These are phyloP conservation scores for Saccharomycopsis javanensis DNA, from an alignment of 805 yeast genomes.

Conservation along the genomic window DNA sequence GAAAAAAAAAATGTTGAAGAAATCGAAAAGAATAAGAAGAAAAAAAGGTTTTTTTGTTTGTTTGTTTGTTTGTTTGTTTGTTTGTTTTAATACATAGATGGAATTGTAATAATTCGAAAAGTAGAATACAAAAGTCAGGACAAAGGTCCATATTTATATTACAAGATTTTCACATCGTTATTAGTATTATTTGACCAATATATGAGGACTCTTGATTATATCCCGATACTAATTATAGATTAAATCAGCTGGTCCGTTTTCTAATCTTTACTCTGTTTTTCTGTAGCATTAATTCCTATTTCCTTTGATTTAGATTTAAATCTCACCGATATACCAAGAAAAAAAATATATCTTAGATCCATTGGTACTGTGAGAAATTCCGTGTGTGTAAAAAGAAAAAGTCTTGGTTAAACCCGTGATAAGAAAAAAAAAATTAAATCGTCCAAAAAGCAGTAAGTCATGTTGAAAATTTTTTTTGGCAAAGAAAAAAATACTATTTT, in stretches of 20 bases:
- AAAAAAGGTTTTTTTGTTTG: not conserved
- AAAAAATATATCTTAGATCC: not conserved
- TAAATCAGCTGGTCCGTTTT: too few species aligned
- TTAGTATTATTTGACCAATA: too few species aligned
- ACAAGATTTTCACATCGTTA: too few species aligned
- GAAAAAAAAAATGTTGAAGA: not conserved
- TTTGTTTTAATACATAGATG: not conserved
- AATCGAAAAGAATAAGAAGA: not conserved
- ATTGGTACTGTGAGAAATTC: not conserved
- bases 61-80: not conserved
- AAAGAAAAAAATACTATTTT: not conserved
- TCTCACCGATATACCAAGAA: not conserved
- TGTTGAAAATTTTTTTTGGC: not conserved
- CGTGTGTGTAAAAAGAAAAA: not conserved
- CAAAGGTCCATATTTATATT: not conserved
- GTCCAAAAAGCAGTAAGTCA: not conserved
- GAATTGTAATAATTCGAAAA: too few species aligned
- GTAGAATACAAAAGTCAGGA: too few species aligned
- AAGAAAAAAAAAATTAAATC: not conserved
- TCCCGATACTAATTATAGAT: too few species aligned
- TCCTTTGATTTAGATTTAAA: too few species aligned
- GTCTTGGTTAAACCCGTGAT: not conserved
- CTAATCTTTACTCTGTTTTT: too few species aligned
- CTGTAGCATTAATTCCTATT: too few species aligned
- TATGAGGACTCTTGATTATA: too few species aligned